Evolutionary conservation across 2,329 filamentous ascomycete species (phyloP), one percentile per base, ranked within the genome.

Genomic region (Diplodia seriata): DNA sequence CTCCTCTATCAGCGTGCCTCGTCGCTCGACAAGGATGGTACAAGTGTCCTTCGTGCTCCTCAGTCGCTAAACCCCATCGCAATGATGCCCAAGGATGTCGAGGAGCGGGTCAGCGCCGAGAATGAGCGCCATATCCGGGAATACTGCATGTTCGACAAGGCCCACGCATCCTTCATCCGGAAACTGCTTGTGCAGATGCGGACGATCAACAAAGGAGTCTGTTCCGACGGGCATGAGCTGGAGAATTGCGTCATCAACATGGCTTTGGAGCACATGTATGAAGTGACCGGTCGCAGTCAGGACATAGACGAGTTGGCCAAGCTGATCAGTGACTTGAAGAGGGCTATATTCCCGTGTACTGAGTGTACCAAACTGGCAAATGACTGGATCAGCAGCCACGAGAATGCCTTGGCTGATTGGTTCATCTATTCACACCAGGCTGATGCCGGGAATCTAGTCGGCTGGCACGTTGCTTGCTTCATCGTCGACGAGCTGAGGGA

Each of bases 1-100:
- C 85, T 99, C 9, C 98, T 99, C 78, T 99, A 99, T 77, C 91
- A 97, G 77, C 89, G 95, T 59, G 87, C 89, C 3, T 89, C 89
- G 0, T 87, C 87, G 4, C 83, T 94, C 67, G 81, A 83, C 9
- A 69, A 74, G 12, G 76, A 78, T 38, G 72, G 75, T 43, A 57
- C 66, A 5, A 69, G 73, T 51, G 76, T 75, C 71, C 73, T 33
- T 74, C 88, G 57, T 80, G 84, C 73, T 33, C 68, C 74, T 11
- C 69, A 70, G 9, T 72, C 67, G 54, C 81, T 86, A n/a, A 81
- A 83, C 9, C 78, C 82, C 12, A 83, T 80, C 63, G 79, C 85
- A 7, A 73, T 79, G 1, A 73, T 87, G 47, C 82, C 85, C 12
- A 69, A 73, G 29, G 70, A 76, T 5, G 77, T 87, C 54, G 77